Evolutionary conservation across 352 stramenopile species (phyloP).

Genomic region (Lagenidium sp.): DNA sequence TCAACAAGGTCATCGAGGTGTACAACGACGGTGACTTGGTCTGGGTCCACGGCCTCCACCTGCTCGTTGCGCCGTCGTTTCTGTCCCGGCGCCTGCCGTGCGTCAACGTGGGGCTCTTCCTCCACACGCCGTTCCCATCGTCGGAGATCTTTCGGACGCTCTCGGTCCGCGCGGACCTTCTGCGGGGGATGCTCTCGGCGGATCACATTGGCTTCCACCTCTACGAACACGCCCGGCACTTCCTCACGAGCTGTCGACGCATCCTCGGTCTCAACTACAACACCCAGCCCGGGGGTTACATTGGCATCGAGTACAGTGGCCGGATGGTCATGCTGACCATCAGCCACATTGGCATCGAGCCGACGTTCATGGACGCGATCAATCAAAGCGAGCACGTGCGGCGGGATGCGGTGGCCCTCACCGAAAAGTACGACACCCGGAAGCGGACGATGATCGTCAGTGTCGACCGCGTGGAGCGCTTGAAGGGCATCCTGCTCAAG

Average conservation of each 20-base stretch:
- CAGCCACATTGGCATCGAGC: conserved; percentile 97
- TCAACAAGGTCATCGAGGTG: conserved; percentile 89
- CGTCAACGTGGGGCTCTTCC: conserved; percentile 96
- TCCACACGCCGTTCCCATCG: conserved; percentile 99
- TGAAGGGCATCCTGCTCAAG: conserved; percentile 98
- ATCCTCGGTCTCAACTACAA: conserved; percentile 87
- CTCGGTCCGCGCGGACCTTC: conserved; percentile 93
- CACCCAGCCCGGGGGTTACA: conserved; percentile 86
- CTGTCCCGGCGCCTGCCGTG: conserved; percentile 86
- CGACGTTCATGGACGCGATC: conserved; percentile 71
- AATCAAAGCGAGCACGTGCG: conserved; percentile 43
- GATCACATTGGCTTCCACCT: conserved; percentile 98
- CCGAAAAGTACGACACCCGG: conserved; percentile 39
- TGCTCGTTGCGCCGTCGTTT: conserved; percentile 98
- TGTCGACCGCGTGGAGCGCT: conserved; percentile 92
- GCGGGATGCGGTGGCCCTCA: conserved; percentile 27
- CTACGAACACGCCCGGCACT: conserved; percentile 97
- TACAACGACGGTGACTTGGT: conserved; percentile 91
- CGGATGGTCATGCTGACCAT: conserved; percentile 95
- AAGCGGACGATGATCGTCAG: conserved; percentile 86
- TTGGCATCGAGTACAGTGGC: conserved; percentile 96
- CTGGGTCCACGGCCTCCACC: conserved; percentile 97
- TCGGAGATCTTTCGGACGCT: conserved; percentile 99
- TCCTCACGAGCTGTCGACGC: conserved; percentile 93
- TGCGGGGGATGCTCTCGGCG: conserved; percentile 94